Evolutionary conservation across 192 early-diverging fungal species (phyloP), one percentile per base, ranked within the genome.

Genomic region (Ambispora gerdemannii): DNA sequence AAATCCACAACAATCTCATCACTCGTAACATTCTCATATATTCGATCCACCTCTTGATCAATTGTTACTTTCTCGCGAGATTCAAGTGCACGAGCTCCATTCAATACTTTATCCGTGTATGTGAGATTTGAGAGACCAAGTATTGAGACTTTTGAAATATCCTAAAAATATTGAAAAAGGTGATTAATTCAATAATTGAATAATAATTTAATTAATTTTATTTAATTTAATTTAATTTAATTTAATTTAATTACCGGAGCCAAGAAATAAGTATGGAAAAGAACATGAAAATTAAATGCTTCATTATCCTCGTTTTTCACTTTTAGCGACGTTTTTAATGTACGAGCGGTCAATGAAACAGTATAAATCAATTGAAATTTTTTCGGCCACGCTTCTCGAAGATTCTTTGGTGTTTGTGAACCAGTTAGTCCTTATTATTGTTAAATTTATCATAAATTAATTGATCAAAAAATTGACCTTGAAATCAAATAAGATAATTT

Each of bases 251-350:
- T 78, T 81, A 85, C 86, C 17, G 84, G 78, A 50, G 91, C 84
- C 13, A 77, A 72, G 67, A 95, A 89, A 77, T 98, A 98, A 17
- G 95, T 95, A 77, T 98, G 95, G 71, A 97, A 80, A n/a, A 98
- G 85, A 30, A 89, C 77, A 20, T 93, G 94, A 73, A 98, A 96
- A 59, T 85, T 82, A 64, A 94, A 95, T 25, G 83, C 68, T 47
- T 75, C 71, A 27, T 70, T 72, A 36, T 90, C 93, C 32, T 87
- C 77, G 78, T 98, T 98, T 69, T 90, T 88, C 22, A 89, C 86
- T 63, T 68, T 75, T 50, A 97, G 75, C 10, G 82, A 75, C n/a
- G 92, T 93, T 28, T 79, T 87, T 51, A 97, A 76, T 11, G 88
- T 88, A 56, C 82, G 80, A 0, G 82, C 86, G 0, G 85, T 85